Evolutionary conservation across 352 stramenopile genomes (phyloP), one percentile per base, ranked within the genome.

Genomic region (Phytophthora colocasiae): DNA sequence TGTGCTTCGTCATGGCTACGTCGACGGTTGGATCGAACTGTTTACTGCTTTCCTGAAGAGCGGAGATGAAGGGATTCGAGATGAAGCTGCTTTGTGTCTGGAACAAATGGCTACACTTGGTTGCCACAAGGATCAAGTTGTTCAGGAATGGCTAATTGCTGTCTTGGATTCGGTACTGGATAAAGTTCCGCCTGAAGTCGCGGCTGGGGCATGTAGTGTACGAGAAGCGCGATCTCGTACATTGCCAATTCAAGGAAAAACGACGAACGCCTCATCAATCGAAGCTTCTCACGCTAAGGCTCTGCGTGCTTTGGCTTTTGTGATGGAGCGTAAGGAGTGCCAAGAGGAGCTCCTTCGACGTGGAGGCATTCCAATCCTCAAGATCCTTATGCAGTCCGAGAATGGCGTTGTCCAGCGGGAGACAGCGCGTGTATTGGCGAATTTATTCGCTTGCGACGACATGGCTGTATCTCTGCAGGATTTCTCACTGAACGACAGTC

Each of bases 11-110:
- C 71, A 79, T 32, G 76, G 79, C 29, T 89, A 90, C 62, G 78
- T 92, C 2, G 80, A 89, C 50, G 85, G 85, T 4, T 93, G 85
- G 85, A 91, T 93, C 48, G 85, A 91, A 46, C 45, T 93, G n/a
- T 91, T 91, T 54, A 90, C 82, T 8, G 69, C 81, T 10, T 88
- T 89, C 31, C 40, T 91, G 6, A 76, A 77, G 17, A 85, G 73
- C 29, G 69, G 78, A n/a, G 58, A 91, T 47, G 50, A 77, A 19
- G 62, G 66, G 0, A 76, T 93, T 10, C 75, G 80, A 4, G 64
- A 68, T 14, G 63, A 91, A 53, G 85, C 85, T 7, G 77, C 77
- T 1, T 57, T 71, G n/a, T 93, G 85, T 45, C 73, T 93, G 6
- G 48, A 88, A 6, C 81, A 89, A 49, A 75, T 93, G 12, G 72